These are phyloP conservation scores for Quambalaria eucalypti DNA, from an alignment of 1,284 basidiomycete species.

Conservation along the genomic window DNA sequence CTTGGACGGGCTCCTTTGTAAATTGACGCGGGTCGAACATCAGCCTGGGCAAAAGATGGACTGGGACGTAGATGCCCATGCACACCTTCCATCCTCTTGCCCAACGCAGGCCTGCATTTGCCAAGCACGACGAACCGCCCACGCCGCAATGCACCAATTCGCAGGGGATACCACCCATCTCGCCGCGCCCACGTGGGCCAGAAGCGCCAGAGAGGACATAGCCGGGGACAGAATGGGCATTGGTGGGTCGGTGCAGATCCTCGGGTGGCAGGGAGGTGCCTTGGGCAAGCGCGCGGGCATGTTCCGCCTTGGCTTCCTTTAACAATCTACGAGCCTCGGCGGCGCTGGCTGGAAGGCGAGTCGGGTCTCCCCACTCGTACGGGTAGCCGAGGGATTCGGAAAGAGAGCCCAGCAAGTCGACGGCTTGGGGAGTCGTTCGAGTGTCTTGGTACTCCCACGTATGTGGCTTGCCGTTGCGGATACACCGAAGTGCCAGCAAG, in stretches of 20 bases:
- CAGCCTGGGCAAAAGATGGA: slow-evolving; percentile 47
- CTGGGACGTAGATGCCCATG: slow-evolving; percentile 48
- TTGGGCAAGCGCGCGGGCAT: not conserved
- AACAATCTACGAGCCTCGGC: slow-evolving; percentile 14
- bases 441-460: slow-evolving; percentile 39
- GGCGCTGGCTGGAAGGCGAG: slow-evolving; percentile 15
- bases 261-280: not conserved
- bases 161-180: slow-evolving; percentile 46
- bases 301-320: slow-evolving; percentile 3
- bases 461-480: slow-evolving; percentile 27
- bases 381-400: slow-evolving; percentile 32
- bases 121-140: slow-evolving; percentile 41
- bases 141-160: slow-evolving; percentile 45
- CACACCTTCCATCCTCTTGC: slow-evolving; percentile 40
- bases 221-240: slow-evolving; percentile 1
- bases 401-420: slow-evolving; percentile 21
- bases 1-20: slow-evolving; percentile 18
- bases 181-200: slow-evolving; percentile 25
- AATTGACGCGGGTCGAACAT: slow-evolving; percentile 40
- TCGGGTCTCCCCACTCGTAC: slow-evolving; percentile 33
- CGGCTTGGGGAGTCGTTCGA: slow-evolving; percentile 13
- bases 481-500: slow-evolving; percentile 35
- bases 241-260: not conserved
- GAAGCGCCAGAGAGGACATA: slow-evolving; percentile 28
- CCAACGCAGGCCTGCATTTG: slow-evolving; percentile 44